Evolutionary conservation across 768 basidiomycete species (phyloP).

Genomic region (Mycena alexandri): DNA sequence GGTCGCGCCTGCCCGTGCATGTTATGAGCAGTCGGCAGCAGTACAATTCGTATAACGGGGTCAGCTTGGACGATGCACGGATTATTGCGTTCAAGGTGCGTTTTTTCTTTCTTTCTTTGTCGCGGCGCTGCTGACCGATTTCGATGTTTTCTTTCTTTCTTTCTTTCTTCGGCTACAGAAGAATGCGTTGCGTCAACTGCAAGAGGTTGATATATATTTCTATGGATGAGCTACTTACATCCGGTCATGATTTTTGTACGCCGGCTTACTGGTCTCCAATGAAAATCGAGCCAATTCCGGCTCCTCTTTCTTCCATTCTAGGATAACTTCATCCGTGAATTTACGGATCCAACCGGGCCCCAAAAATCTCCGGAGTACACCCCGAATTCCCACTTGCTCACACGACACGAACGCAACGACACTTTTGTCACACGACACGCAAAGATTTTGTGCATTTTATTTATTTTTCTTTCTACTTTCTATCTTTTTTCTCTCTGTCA

Average conservation of each 20-base stretch:
- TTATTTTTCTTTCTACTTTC: not conserved
- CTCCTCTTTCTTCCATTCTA: too few species aligned
- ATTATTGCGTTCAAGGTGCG: conserved; percentile 32
- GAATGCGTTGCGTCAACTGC: not conserved
- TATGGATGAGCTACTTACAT: conserved; percentile 27
- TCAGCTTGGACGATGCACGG: conserved; percentile 32
- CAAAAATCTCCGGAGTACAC: too few species aligned
- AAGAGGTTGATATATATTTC: conserved; percentile 28
- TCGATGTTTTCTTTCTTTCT: not conserved
- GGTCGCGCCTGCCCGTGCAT: conserved; percentile 18
- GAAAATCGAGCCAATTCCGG: too few species aligned
- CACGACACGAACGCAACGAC: too few species aligned
- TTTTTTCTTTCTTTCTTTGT: not conserved
- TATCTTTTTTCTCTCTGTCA: not conserved
- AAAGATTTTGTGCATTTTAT: conserved; percentile 6
- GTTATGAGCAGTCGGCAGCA: not conserved
- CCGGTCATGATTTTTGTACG: too few species aligned
- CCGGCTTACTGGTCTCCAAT: too few species aligned
- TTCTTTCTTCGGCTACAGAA: conserved; percentile 5
- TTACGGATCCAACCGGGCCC: too few species aligned
- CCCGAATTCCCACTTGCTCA: too few species aligned
- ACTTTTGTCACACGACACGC: too few species aligned
- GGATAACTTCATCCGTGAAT: too few species aligned
- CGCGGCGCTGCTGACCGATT: not conserved
- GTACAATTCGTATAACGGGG: conserved; percentile 15